Base-by-base conservation (phyloP, 1,284 basidiomycete genomes). In the Ceratobasidium sp. region DNA sequence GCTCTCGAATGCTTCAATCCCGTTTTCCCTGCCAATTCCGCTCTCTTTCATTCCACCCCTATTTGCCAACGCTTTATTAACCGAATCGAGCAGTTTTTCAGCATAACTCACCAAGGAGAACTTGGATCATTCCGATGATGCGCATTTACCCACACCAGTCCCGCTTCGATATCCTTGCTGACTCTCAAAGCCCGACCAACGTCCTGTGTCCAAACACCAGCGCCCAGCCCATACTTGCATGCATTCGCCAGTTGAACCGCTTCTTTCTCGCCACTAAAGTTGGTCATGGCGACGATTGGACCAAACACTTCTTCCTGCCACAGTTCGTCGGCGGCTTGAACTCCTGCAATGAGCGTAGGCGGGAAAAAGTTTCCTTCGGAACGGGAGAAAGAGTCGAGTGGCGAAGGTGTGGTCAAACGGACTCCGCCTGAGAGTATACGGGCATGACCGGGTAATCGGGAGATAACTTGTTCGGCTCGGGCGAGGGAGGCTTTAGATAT, bases 21-120 rank as follows among this genome's bases (percentile, higher is more conserved):
- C 92, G 75, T 94, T 94, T 78, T 94, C 92, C 74, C 92, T 81
- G 2, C 92, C 92, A 69, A 92, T 89, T 1, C 92, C 92, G 76
- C 91, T 93, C 75, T 91, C 88, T 78, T 92, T 92, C 89, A 92
- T 91, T 16, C 92, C 92, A 28, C 92, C 92, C 92, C 90, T 91
- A 73, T 32, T 52, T 46, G 34, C 30, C n/a, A 70, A 71, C 16
- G n/a, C n/a, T n/a, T n/a, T n/a, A n/a, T n/a, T n/a, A n/a, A n/a
- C n/a, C n/a, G n/a, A n/a, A n/a, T n/a, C n/a, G n/a, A n/a, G n/a
- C n/a, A n/a, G n/a, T n/a, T n/a, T n/a, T n/a, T n/a, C n/a, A n/a
- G n/a, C n/a, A 71, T 53, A 16, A 80, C 86, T 59, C 78, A 92
- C 91, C 93, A 94, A 55, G 93, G 92, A 45, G 91, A 93, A 74